Conservation (phyloP, 2,329 filamentous ascomycete genomes). For the Trichothecium sympodiale region DNA sequence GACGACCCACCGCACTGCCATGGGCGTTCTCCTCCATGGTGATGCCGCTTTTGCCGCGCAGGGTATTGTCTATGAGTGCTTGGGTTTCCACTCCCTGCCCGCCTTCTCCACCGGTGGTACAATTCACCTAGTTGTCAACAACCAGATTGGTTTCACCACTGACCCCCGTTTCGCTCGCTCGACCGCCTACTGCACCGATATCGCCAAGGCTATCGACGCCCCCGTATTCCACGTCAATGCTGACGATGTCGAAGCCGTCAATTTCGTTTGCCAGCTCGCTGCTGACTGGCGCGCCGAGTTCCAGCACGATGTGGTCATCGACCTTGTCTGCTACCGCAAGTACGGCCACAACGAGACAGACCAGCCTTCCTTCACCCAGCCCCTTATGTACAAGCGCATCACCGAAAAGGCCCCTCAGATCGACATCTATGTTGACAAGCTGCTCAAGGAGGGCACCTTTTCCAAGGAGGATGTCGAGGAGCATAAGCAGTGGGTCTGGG, state of each 20-base stretch:
- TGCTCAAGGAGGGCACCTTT: slow-evolving; percentile 86
- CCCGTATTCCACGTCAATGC: slow-evolving; percentile 99
- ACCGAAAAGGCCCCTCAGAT: slow-evolving; percentile 73
- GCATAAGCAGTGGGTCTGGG: slow-evolving; percentile 99
- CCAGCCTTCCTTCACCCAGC: slow-evolving; percentile 98
- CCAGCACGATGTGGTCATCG: slow-evolving; percentile 95
- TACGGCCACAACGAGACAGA: slow-evolving; percentile 99
- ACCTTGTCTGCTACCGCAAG: slow-evolving; percentile 98
- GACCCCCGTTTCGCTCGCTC: slow-evolving; percentile 95
- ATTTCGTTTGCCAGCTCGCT: slow-evolving; percentile 94
- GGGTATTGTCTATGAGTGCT: slow-evolving; percentile 95
- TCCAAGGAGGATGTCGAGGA: slow-evolving; percentile 96
- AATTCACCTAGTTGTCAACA: slow-evolving; percentile 95
- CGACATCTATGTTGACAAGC: slow-evolving; percentile 83
- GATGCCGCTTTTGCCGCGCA: slow-evolving; percentile 95
- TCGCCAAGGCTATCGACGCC: slow-evolving; percentile 96
- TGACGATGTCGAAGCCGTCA: slow-evolving; percentile 95
- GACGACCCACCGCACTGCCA: slow-evolving; percentile 74
- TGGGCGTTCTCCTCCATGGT: slow-evolving; percentile 93
- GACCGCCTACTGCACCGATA: slow-evolving; percentile 97
- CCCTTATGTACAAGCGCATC: slow-evolving; percentile 98
- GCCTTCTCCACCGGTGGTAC: slow-evolving; percentile 96
- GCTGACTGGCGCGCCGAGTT: slow-evolving; percentile 98
- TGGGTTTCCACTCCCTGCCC: slow-evolving; percentile 92
- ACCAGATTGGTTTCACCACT: slow-evolving; percentile 99